Evolutionary conservation across 148 eudicot species (phyloP).

Genomic region (Polygonum aviculare): DNA sequence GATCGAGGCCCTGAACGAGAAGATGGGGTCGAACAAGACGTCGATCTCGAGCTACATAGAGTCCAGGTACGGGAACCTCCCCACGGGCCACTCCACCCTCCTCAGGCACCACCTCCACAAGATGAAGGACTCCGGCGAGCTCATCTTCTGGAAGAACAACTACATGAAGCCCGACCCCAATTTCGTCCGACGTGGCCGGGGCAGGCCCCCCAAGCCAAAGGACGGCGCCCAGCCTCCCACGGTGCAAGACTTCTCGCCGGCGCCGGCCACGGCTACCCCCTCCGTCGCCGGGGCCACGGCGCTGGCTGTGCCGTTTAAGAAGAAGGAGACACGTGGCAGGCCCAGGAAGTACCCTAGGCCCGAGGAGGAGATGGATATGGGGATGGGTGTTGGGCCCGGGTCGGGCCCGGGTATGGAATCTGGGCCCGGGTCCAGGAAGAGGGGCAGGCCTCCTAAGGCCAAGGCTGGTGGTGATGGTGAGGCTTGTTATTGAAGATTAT

Average conservation of each 20-base stretch:
- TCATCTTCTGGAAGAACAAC: slow-evolving; percentile 41
- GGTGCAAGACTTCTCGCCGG: not conserved
- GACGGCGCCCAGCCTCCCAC: slow-evolving; percentile 9
- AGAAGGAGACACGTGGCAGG: slow-evolving; percentile 22
- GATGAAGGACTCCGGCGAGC: slow-evolving; percentile 35
- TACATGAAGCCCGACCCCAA: slow-evolving; percentile 40
- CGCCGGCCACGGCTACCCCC: not conserved
- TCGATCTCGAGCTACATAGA: slow-evolving; percentile 37
- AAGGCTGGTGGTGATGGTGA: slow-evolving; percentile 13
- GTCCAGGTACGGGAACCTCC: slow-evolving; percentile 30
- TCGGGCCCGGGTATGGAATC: not conserved
- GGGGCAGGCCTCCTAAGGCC: slow-evolving; percentile 40
- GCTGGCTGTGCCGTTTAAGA: slow-evolving; percentile 4
- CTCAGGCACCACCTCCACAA: slow-evolving; percentile 33
- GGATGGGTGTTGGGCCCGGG: not conserved
- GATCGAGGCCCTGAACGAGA: slow-evolving; percentile 27
- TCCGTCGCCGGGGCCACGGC: not conserved
- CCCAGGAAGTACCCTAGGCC: slow-evolving; percentile 26
- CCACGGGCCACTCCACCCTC: slow-evolving; percentile 33
- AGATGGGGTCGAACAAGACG: slow-evolving; percentile 39
- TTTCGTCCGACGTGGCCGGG: slow-evolving; percentile 40
- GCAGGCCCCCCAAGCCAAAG: slow-evolving; percentile 40
- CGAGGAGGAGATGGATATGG: not conserved
- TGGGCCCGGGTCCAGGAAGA: slow-evolving; percentile 11
- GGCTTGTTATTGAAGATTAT: not conserved